Conservation (phyloP, 2,329 filamentous ascomycete species). For the Pseudogymnoascus sp. region DNA sequence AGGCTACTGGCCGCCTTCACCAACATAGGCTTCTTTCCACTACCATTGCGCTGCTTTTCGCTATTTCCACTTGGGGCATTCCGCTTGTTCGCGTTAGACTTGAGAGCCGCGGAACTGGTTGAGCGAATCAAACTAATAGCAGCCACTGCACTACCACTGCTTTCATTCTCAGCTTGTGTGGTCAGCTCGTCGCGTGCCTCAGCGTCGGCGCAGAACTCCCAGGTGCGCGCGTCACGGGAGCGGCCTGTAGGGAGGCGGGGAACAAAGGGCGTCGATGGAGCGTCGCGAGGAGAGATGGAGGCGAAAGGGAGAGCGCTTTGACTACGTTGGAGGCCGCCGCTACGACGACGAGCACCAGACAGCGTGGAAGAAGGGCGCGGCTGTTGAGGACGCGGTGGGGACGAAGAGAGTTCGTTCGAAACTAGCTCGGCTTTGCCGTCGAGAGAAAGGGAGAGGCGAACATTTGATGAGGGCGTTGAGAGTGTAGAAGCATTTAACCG, state of each 20-base stretch:
- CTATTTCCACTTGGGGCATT: constrained; percentile 43
- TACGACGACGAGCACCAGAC: constrained; percentile 34
- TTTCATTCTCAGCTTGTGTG: constrained; percentile 72
- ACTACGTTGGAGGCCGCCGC: constrained; percentile 57
- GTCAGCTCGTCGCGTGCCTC: constrained; percentile 73
- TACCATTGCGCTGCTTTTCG: constrained; percentile 23
- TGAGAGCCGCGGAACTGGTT: constrained; percentile 48
- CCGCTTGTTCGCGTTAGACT: constrained; percentile 56
- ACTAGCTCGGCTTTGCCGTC: constrained; percentile 89
- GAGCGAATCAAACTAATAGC: constrained; percentile 77
- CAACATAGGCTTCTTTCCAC: constrained; percentile 47
- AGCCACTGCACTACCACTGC: constrained; percentile 69
- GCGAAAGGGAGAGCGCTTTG: constrained; percentile 55
- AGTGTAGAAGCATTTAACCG: constrained; percentile 18
- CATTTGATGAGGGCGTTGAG: constrained; percentile 25
- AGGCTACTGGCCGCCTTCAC: constrained; percentile 34
- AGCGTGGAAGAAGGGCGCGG: constrained; percentile 42
- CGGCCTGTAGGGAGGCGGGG: constrained; percentile 59
- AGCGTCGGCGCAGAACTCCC: constrained; percentile 85
- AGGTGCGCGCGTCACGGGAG: constrained; percentile 79
- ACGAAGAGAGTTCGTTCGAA: constrained; percentile 59
- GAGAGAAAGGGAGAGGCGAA: constrained; percentile 75
- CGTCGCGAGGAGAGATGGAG: constrained; percentile 50
- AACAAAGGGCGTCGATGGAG: constrained; percentile 27
- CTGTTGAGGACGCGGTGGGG: constrained; percentile 54